Conservation (phyloP, 352 stramenopile genomes). For the Vaucheria bursata region DNA sequence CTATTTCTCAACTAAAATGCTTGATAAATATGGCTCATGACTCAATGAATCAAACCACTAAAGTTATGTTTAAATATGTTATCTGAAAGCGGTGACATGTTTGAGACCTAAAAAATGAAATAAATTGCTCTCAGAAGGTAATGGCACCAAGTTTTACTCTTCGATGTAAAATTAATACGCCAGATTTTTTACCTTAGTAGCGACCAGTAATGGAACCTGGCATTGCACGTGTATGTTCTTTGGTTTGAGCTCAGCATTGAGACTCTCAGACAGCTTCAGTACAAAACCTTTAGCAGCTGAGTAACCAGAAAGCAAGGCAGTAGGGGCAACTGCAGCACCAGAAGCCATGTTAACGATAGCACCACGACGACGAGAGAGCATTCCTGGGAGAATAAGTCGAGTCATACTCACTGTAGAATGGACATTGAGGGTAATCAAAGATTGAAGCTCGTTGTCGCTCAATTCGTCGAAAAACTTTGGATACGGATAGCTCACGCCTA, state of each 20-base stretch:
- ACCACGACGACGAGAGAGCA: constrained; percentile 84
- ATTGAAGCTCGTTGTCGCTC: constrained; percentile 73
- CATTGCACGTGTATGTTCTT: constrained; percentile 84
- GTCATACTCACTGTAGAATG: constrained; percentile 76
- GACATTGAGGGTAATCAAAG: constrained; percentile 64
- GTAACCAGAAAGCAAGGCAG: constrained; percentile 92
- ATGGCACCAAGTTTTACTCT: neutral
- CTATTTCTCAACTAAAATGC: neutral
- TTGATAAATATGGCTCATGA: no score
- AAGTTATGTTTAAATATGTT: neutral
- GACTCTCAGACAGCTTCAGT: constrained; percentile 80
- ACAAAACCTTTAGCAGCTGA: constrained; percentile 94
- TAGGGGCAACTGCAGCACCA: constrained; percentile 82
- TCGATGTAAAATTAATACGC: constrained; percentile 15
- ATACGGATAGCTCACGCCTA: constrained; percentile 96
- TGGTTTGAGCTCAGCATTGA: constrained; percentile 84
- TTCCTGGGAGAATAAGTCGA: constrained; percentile 72
- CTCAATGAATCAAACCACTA: neutral
- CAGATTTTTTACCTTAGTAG: constrained; percentile 68
- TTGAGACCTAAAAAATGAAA: neutral
- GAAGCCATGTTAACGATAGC: constrained; percentile 95
- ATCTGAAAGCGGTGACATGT: neutral
- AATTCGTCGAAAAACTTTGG: constrained; percentile 96
- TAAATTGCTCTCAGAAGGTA: neutral
- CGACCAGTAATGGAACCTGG: constrained; percentile 97